Evolutionary conservation across 306 rosid species (phyloP), one percentile per base, ranked within the genome.

Genomic region (Alnus glutinosa): DNA sequence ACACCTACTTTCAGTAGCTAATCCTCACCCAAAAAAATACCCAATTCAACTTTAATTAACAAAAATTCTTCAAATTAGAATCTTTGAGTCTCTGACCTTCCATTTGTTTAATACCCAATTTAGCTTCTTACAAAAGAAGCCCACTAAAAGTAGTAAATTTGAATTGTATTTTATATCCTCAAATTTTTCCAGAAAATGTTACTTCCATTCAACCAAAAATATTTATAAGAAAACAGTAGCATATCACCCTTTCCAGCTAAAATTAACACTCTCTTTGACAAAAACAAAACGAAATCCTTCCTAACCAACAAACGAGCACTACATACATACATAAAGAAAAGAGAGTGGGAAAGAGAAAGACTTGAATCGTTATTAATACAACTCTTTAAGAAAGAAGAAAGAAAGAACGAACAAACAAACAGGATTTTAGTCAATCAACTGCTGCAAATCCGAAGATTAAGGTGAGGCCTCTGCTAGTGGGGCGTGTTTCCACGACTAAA

Each of bases 341-440:
- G 71, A 8, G 14, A 66, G 46, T 13, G 69, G 11, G 69, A 42
- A 59, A 23, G 36, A 7, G 68, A 34, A 62, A 48, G 47, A 83
- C 89, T 81, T 11, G 86, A 23, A 23, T 23, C 28, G 28, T 23
- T 23, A 23, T 23, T 23, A 23, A 23, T 23, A 23, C 28, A 23
- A 23, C 0, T 23, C 28, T 23, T 23, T 23, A 0, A 23, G 28
- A 23, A 23, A 23, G 28, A 23, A 23, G 28, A 23, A 23, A 23
- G 28, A 23, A 23, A 23, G 28, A 23, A 23, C 28, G 0, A 23
- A 23, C 28, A 23, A 23, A 23, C 28, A 23, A 23, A 23, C 28
- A 23, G 0, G 28, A 23, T 23, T 23, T 23, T 0, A 23, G 28
- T 23, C 0, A 23, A 23, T 23, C 28, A 23, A 23, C 28, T 0